A percentile compares a stretch with the other conserved stretches of the same genome.
Evolutionary conservation across 495 filamentous ascomycete species (phyloP).

Genomic region (Thozetella sp.): DNA sequence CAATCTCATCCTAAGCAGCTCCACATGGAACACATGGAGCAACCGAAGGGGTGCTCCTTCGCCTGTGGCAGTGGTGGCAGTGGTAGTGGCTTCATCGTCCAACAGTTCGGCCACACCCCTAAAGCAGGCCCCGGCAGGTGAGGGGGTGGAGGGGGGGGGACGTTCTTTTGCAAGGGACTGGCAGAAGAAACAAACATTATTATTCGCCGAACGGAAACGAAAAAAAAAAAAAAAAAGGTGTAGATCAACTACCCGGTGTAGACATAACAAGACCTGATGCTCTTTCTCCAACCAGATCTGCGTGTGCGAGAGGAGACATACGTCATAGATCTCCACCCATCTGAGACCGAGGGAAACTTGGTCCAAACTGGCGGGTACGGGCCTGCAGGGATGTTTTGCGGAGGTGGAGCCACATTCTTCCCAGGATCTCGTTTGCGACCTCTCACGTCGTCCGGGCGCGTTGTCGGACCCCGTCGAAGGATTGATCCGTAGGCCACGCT

Average conservation of each 20-base stretch:
- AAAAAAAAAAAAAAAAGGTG: background rate
- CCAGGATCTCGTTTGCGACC: background rate
- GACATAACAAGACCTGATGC: background rate
- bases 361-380: slow-evolving; percentile 3
- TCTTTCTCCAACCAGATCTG: background rate
- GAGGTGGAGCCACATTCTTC: background rate
- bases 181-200: too few relatives aligned
- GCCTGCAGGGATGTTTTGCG: slow-evolving; percentile 2
- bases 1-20: too few relatives aligned
- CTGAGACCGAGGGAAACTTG: background rate
- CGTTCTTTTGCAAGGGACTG: background rate
- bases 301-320: background rate
- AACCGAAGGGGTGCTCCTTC: background rate
- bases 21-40: too few relatives aligned
- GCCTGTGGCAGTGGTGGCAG: background rate
- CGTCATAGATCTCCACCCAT: slow-evolving; percentile 1
- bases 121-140: background rate
- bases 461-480: background rate
- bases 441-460: background rate
- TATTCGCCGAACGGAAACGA: too few relatives aligned
- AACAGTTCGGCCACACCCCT: background rate
- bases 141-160: background rate
- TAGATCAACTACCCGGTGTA: slow-evolving; percentile 3
- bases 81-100: background rate
- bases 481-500: background rate